phyloP scores from a whole-genome alignment of 1,284 basidiomycete genomes.

The Leccinum huronense region DNA sequence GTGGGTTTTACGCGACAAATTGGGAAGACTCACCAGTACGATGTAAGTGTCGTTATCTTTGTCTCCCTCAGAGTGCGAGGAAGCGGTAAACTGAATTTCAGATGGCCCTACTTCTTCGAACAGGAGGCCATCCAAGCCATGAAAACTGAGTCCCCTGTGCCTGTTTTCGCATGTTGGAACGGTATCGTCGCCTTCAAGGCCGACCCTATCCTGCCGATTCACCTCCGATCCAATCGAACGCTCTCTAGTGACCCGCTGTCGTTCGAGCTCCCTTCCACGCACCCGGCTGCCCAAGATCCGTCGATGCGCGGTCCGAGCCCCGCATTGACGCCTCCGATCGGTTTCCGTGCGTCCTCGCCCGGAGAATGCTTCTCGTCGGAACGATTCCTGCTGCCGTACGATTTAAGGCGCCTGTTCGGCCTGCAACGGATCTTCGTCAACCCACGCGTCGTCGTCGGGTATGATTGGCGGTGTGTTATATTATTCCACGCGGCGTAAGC shows the following conservation, averaged over 20 bases:
- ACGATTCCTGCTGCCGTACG: constrained; percentile 55
- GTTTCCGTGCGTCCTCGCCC: constrained; percentile 44
- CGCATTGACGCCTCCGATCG: constrained; percentile 37
- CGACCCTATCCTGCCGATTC: constrained; percentile 43
- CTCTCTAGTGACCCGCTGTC: constrained; percentile 30
- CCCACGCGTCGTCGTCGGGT: constrained; percentile 26
- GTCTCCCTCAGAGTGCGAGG: too few relatives aligned
- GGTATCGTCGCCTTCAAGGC: constrained; percentile 52
- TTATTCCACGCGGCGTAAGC: background rate
- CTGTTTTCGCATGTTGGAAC: constrained; percentile 60
- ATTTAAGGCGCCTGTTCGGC: constrained; percentile 48
- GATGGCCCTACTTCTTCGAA: constrained; percentile 57
- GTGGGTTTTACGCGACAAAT: constrained; percentile 27
- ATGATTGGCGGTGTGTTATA: constrained; percentile 20
- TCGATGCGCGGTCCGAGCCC: constrained; percentile 28
- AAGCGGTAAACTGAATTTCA: constrained; percentile 5
- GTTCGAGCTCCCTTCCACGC: constrained; percentile 16
- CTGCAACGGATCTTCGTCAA: constrained; percentile 32
- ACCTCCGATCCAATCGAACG: constrained; percentile 32
- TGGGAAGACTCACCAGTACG: constrained; percentile 18
- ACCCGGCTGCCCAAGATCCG: constrained; percentile 18
- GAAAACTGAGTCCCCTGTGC: constrained; percentile 41
- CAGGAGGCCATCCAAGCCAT: constrained; percentile 35
- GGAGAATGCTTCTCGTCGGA: constrained; percentile 53
- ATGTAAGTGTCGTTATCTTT: constrained; percentile 13